Evolutionary conservation across 345 rosid species (phyloP).

Genomic region (Mercurialis annua): DNA sequence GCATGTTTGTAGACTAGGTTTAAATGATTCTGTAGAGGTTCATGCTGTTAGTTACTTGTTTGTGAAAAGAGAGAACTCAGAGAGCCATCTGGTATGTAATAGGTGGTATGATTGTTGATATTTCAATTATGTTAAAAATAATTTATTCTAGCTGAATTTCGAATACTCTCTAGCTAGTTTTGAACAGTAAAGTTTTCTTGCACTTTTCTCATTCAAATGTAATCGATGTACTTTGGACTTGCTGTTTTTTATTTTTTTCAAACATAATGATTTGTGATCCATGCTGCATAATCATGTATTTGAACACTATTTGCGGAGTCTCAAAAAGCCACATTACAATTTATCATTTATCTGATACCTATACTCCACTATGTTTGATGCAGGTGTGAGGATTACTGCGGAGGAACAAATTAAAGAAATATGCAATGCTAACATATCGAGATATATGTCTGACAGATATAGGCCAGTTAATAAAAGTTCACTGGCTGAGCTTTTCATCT

Average conservation of each 20-base stretch:
- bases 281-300: background rate
- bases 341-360: background rate
- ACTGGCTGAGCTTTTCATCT: slow-evolving; percentile 64
- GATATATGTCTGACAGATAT: slow-evolving; percentile 42
- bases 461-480: slow-evolving; percentile 53
- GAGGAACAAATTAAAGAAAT: slow-evolving; percentile 54
- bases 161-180: background rate
- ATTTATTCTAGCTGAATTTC: background rate
- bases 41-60: background rate
- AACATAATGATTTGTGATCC: background rate
- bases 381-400: slow-evolving; percentile 63
- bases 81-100: background rate
- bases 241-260: background rate
- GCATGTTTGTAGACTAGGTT: background rate
- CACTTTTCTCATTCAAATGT: background rate
- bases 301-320: background rate
- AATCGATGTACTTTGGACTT: background rate
- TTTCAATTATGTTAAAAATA: background rate
- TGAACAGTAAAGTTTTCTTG: background rate
- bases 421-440: slow-evolving; percentile 49
- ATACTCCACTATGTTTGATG: slow-evolving; percentile 22
- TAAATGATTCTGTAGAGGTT: background rate
- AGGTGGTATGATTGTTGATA: background rate
- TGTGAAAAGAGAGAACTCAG: background rate
- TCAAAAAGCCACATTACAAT: background rate